Conservation (phyloP, 352 stramenopile genomes). For the Globisporangium iwayamae region DNA sequence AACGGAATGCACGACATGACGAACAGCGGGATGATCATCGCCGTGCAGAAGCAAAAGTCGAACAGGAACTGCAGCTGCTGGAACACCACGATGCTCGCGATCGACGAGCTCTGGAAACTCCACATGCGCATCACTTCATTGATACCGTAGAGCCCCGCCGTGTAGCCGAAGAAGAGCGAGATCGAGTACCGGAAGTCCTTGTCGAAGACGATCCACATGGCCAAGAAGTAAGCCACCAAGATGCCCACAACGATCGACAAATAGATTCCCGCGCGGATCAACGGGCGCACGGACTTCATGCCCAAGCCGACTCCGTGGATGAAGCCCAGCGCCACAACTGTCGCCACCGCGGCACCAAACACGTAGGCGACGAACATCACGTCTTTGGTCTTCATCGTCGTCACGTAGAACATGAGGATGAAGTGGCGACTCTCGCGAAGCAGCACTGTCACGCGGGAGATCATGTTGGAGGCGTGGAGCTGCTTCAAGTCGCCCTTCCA, state of each 20-base stretch:
- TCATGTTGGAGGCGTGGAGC: slow-evolving; percentile 62
- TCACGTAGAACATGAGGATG: slow-evolving; percentile 71
- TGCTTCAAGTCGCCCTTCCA: slow-evolving; percentile 67
- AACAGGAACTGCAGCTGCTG: slow-evolving; percentile 79
- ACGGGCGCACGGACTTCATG: slow-evolving; percentile 37
- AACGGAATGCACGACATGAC: slow-evolving; percentile 73
- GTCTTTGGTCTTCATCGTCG: slow-evolving; percentile 44
- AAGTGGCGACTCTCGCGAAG: slow-evolving; percentile 73
- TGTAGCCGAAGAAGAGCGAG: slow-evolving; percentile 64
- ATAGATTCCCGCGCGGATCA: slow-evolving; percentile 50
- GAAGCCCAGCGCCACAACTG: slow-evolving; percentile 45
- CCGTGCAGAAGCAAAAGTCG: slow-evolving; percentile 69
- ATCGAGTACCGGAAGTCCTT: slow-evolving; percentile 39
- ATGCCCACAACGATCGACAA: slow-evolving; percentile 25
- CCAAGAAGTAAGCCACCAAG: slow-evolving; percentile 48
- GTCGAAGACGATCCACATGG: slow-evolving; percentile 33
- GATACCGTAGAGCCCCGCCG: slow-evolving; percentile 58
- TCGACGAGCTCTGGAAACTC: slow-evolving; percentile 57
- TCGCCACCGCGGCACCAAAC: slow-evolving; percentile 45
- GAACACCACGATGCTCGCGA: slow-evolving; percentile 49
- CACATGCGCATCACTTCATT: slow-evolving; percentile 76
- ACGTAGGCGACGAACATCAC: slow-evolving; percentile 48
- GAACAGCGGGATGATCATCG: slow-evolving; percentile 61
- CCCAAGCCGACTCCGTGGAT: slow-evolving; percentile 39
- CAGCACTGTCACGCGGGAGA: slow-evolving; percentile 64